phyloP scores from a whole-genome alignment of 2,329 filamentous ascomycete genomes.

The Aspergillus versicolor region DNA sequence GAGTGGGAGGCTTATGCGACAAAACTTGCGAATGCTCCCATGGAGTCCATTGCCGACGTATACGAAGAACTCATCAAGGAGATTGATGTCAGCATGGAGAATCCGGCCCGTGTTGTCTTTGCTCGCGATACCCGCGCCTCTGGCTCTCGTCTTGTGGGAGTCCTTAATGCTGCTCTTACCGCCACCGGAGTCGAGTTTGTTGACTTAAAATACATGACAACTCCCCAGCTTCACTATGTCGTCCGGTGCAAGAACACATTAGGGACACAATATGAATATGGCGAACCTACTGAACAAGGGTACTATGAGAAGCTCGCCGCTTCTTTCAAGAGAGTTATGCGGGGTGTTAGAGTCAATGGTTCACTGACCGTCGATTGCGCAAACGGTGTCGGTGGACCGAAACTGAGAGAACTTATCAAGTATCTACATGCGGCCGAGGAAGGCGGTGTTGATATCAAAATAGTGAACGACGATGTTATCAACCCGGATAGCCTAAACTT shows the following conservation, averaged over 20 bases:
- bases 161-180: conserved; percentile 75
- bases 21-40: conserved; percentile 78
- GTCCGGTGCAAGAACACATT: conserved; percentile 93
- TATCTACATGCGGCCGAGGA: conserved; percentile 67
- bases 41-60: conserved; percentile 71
- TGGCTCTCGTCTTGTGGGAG: conserved; percentile 76
- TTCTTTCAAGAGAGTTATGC: conserved; percentile 82
- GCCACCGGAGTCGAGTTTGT: conserved; percentile 71
- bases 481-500: conserved; percentile 86
- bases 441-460: conserved; percentile 73
- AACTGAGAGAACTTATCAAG: conserved; percentile 83
- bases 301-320: conserved; percentile 91
- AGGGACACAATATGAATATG: conserved; percentile 82
- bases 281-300: conserved; percentile 81
- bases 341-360: conserved; percentile 71
- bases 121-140: conserved; percentile 92
- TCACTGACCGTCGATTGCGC: conserved; percentile 86
- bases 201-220: conserved; percentile 90
- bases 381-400: conserved; percentile 93
- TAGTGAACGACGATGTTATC: conserved; percentile 91
- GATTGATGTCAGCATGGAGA: conserved; percentile 70
- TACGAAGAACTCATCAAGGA: conserved; percentile 74
- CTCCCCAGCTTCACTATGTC: conserved; percentile 96
- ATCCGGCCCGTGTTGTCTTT: conserved; percentile 78
- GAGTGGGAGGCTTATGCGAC: conserved; percentile 93